A percentile compares a stretch with the other conserved stretches of the same genome.
phyloP scores from a whole-genome alignment of 2,329 filamentous ascomycete species.

The Paecilomyces fulvus region DNA sequence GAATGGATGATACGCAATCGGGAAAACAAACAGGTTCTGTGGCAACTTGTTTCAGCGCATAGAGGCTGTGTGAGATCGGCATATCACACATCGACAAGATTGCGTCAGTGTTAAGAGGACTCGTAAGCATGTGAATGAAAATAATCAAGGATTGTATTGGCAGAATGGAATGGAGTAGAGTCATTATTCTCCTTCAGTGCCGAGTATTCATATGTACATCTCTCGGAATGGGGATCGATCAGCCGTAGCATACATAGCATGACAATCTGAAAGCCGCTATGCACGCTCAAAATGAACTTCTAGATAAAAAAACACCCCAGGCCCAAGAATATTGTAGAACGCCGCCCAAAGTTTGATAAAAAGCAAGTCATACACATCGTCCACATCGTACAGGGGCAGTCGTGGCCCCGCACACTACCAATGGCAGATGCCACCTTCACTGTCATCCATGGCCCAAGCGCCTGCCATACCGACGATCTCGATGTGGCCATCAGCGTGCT shows the following conservation, averaged over 20 bases:
- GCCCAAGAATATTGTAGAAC: not conserved
- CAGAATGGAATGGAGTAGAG: not conserved
- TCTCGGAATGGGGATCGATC: not conserved
- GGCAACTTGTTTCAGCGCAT: not conserved
- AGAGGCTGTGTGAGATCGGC: not conserved
- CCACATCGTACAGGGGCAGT: not conserved
- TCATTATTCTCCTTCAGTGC: not conserved
- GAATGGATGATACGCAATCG: not conserved
- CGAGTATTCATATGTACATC: not conserved
- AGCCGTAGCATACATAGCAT: not conserved
- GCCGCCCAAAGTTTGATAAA: not conserved
- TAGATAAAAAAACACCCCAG: not conserved
- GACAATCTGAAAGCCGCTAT: not conserved
- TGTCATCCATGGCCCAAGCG: conserved; percentile 82
- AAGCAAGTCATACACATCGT: not conserved
- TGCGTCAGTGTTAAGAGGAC: no score
- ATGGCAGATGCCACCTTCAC: conserved; percentile 54
- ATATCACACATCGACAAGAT: not conserved
- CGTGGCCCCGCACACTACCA: conserved; percentile 34
- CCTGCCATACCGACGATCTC: conserved; percentile 67
- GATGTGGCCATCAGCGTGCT: conserved; percentile 46
- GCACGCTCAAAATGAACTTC: not conserved
- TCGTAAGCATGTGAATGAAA: no score
- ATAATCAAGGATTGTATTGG: not conserved
- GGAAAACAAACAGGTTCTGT: not conserved